phyloP scores from a whole-genome alignment of 116 monocot genomes.

The Cymodocea nodosa region DNA sequence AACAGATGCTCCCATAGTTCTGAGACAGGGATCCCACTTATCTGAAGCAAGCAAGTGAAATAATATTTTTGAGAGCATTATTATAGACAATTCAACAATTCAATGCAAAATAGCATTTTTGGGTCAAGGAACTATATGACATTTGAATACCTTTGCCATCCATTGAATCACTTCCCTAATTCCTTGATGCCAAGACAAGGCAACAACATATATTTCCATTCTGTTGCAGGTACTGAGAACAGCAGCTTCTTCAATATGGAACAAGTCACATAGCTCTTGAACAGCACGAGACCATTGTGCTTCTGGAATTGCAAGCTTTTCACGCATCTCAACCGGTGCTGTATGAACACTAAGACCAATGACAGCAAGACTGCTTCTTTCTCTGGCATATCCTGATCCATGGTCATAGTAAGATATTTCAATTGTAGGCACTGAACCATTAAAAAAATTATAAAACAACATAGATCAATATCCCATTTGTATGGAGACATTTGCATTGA shows the following conservation, averaged over 20 bases:
- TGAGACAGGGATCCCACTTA: slow-evolving; percentile 76
- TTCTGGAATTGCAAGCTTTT: slow-evolving; percentile 96
- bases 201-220: slow-evolving; percentile 98
- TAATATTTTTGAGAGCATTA: neutral
- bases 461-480: too few relatives aligned
- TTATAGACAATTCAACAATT: neutral
- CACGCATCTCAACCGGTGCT: slow-evolving; percentile 97
- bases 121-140: neutral
- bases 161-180: slow-evolving; percentile 91
- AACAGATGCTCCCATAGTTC: slow-evolving; percentile 88
- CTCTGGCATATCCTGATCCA: slow-evolving; percentile 83
- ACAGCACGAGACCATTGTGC: slow-evolving; percentile 87
- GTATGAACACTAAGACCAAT: slow-evolving; percentile 90
- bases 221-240: slow-evolving; percentile 99
- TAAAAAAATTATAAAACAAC: too few relatives aligned
- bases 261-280: slow-evolving; percentile 70
- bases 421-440: neutral
- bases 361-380: slow-evolving; percentile 90
- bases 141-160: slow-evolving; percentile 78
- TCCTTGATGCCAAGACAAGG: slow-evolving; percentile 90
- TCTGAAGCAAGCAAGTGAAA: slow-evolving; percentile 34
- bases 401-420: neutral
- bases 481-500: too few relatives aligned
- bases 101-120: neutral
- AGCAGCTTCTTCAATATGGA: slow-evolving; percentile 98